phyloP scores from a whole-genome alignment of 306 rosid genomes.

The Quercus dentata region DNA sequence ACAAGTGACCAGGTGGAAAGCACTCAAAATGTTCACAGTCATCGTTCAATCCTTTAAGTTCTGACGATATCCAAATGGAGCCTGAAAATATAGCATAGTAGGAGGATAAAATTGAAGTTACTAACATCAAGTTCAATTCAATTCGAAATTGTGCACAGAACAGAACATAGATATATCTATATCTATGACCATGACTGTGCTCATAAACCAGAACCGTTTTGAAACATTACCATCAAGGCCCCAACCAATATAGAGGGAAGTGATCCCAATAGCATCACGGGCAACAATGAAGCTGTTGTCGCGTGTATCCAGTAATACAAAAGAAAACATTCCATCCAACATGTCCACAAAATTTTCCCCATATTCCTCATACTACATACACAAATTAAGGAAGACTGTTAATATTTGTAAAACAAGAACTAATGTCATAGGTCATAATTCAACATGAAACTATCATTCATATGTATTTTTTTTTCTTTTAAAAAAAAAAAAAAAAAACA shows the following conservation, averaged over 20 bases:
- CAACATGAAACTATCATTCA: no score
- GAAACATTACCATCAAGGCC: constrained; percentile 75
- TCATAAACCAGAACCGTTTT: background rate
- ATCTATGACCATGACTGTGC: background rate
- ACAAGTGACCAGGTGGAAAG: constrained; percentile 92
- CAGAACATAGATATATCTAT: background rate
- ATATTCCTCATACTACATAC: constrained; percentile 71
- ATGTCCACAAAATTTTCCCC: constrained; percentile 84
- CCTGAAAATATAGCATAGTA: constrained; percentile 36
- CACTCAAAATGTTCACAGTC: constrained; percentile 85
- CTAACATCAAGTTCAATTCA: background rate
- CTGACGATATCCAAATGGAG: constrained; percentile 89
- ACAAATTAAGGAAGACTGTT: background rate
- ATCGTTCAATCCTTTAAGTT: constrained; percentile 82
- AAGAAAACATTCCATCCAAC: constrained; percentile 92
- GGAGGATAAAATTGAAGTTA: background rate
- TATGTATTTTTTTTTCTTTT: background rate
- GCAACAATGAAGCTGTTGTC: constrained; percentile 94
- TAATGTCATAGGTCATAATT: no score
- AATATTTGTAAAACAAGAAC: background rate
- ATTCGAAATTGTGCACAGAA: background rate
- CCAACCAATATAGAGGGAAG: constrained; percentile 95
- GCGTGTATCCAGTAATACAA: constrained; percentile 84
- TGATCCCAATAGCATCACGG: constrained; percentile 95
- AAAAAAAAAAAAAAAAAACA: background rate